Percentiles rank a stretch among this genome's conserved stretches.
phyloP scores from a whole-genome alignment of 345 rosid genomes.

The Citrus sp. region DNA sequence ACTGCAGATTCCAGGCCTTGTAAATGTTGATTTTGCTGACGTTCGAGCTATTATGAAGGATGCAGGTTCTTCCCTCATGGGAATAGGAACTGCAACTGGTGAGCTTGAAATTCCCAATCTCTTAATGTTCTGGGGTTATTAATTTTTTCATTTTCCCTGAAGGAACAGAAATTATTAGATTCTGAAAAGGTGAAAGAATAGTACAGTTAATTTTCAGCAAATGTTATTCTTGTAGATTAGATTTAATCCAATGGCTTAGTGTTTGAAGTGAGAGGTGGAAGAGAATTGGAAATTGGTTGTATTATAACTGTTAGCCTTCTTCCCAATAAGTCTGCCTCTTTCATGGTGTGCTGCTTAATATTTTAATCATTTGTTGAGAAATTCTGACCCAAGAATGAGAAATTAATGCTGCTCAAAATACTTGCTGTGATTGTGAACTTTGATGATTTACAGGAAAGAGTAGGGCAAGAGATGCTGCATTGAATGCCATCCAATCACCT shows the following conservation, averaged over 20 bases:
- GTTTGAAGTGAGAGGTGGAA: not conserved
- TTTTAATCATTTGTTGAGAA: not conserved
- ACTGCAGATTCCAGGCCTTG: slow-evolving; percentile 3
- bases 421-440: not conserved
- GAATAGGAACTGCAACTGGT: slow-evolving; percentile 12
- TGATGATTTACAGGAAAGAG: slow-evolving; percentile 49
- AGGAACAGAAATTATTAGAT: not conserved
- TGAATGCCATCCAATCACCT: slow-evolving; percentile 92
- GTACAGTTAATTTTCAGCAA: not conserved
- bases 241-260: not conserved
- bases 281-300: not conserved
- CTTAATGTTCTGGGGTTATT: not conserved
- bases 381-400: not conserved
- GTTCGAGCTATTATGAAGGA: slow-evolving; percentile 7
- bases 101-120: not conserved
- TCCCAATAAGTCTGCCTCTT: not conserved
- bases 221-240: not conserved
- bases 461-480: slow-evolving; percentile 94
- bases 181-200: not conserved
- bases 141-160: no score
- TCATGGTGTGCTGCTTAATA: not conserved
- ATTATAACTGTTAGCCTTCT: not conserved
- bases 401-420: not conserved
- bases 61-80: slow-evolving; percentile 10
- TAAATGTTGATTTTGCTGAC: slow-evolving; percentile 6